Base-by-base conservation (phyloP, 176 grass and related monocot genomes). In the Oryza nivara region DNA sequence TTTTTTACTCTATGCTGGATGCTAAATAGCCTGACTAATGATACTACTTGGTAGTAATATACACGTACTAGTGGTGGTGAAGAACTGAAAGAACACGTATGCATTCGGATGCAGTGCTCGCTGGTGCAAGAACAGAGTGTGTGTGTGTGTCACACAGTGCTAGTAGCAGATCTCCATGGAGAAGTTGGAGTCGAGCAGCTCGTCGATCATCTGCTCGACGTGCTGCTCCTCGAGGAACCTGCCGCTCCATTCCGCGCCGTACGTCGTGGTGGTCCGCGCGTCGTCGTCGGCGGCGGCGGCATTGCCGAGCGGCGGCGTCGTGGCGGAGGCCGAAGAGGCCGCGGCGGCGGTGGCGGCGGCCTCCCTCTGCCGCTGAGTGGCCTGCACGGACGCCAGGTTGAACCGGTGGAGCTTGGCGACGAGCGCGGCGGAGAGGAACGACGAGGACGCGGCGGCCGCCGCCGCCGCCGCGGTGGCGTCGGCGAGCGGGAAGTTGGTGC, bases 191-290 rank as follows among this genome's bases (percentile, higher is more conserved):
- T 98, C 96, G 6, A 98, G 73, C 58, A 98, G 80, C 76, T 98
- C 93, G 76, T 95, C 96, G 67, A 95, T 98, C 93, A 98, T 98
- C 83, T 98, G 96, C 67, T 95, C 93, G 47, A 98, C 83, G 79
- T 98, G 89, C 84, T 92, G 87, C 77, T 98, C 93, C 80, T 98
- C 96, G 0, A 95, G 89, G 22, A 79, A 80, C 58, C 82, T 26
- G 15, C 89, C 91, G 52, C 65, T 66, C 83, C 84, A 71, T 22
- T 72, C 85, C 8, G 22, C 41, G 13, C 26, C 51, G 32, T 56
- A 30, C 9, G 69, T 4, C 26, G 46, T 1, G 67, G 40, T 30
- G 11, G 78, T 32, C 77, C 67, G 17, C 30, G 44, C 45, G 0
- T 23, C 11, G 56, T 67, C 52, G 56, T 67, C 52, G 36, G 36